Evolutionary conservation across 2,329 filamentous ascomycete genomes (phyloP), one percentile per base, ranked within the genome.

Genomic region (Microascus cirrosus): DNA sequence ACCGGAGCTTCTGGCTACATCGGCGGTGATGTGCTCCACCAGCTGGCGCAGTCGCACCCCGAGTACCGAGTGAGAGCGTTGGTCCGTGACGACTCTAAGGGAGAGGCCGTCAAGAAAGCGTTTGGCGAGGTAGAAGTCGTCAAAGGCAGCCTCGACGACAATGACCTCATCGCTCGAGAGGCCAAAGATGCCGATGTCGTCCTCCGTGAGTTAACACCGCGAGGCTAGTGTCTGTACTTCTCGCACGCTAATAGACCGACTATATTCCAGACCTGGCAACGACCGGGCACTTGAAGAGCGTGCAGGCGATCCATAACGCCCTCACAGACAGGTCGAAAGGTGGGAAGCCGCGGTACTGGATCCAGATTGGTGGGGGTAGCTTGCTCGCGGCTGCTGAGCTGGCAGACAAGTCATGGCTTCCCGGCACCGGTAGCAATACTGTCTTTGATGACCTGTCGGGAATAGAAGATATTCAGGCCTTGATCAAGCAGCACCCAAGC

Each of bases 401-500:
- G 77, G 1, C 58, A 73, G 32, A 68, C 73, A 3, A 74, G 74
- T 54, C 68, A 78, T 63, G 39, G 10, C 15, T 45, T 7, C 39
- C 39, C 39, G 39, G 39, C 39, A 45, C 39, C 2, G 39, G 11
- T n/a, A 69, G 62, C 56, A 87, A 84, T 68, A 71, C 84, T 64
- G 85, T 88, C 62, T 74, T 82, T 63, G 73, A 79, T 11, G 79
- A 78, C 55, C 75, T 88, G 42, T 70, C 74, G 13, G 77, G 79
- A 52, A 72, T 87, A 39, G 72, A 80, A 1, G 74, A 65, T 12
- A 64, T 87, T 0, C 84, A 84, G 0, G 79, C 84, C 13, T 18
- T 45, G 2, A 35, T 53, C 51, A 53, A 28, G 51, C 12, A 53
- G 25, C 15, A 28, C 34, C 25, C 51, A 25, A 20, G 64, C 25